Base-by-base conservation (phyloP, 2,329 filamentous ascomycete species). In the Thielaviopsis musarum region DNA sequence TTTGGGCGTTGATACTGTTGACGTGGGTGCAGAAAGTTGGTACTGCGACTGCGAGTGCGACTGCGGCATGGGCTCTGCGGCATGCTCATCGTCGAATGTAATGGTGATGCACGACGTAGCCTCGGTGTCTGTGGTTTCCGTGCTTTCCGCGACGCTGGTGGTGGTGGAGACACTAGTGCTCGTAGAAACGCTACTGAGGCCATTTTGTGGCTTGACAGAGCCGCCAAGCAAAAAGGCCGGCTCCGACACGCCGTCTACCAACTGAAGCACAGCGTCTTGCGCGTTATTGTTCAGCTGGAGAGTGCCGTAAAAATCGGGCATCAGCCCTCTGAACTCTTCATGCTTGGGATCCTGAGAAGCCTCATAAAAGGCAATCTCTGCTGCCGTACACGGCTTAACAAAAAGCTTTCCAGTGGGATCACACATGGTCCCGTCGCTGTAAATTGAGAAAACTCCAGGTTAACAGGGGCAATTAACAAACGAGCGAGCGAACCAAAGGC, bases 361-460 rank as follows among this genome's bases (percentile, higher is more conserved):
- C 69, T 95, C 82, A 76, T 98, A 98, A 71, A 98, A 98, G 52
- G 83, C 78, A 66, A 97, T 82, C 73, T 98, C 93, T 64, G 83
- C 78, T 63, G 82, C 74, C 0, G 88, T 95, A 71, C 91, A 97
- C 19, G 93, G 93, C 72, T 98, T 98, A 69, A 96, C 88, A 69
- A 98, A 87, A 38, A 97, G 77, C 64, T 86, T 82, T 69, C 93
- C 93, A 58, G 88, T 83, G 59, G 80, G 77, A 67, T 95, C 89
- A 68, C 85, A 90, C 66, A 95, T 81, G 54, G 95, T 91, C 64
- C 93, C 93, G 65, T 94, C 91, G 73, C 91, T 96, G 68, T 53
- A 63, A 56, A 49, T 54, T 22, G 24, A 48, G 54, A 51, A 56
- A 26, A 51, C 28, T 51, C 24, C 12, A 38, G 53, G 2, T 51